Evolutionary conservation across 1,139 yeast species (phyloP).

Genomic region (Magnusiomyces paraingens): DNA sequence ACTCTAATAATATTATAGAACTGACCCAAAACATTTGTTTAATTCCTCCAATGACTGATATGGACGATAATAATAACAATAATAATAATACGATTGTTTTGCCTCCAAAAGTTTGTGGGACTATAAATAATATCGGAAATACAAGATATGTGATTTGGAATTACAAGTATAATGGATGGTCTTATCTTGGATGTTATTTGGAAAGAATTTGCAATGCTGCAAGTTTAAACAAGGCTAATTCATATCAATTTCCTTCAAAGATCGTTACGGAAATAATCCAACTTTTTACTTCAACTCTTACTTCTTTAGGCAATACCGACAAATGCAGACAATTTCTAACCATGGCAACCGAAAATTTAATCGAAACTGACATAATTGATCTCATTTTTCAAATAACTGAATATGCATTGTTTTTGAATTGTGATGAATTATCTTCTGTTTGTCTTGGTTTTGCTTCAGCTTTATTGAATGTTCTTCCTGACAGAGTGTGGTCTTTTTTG

Average conservation of each 20-base stretch:
- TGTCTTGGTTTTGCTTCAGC: conserved; percentile 48
- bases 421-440: conserved; percentile 42
- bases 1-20: conserved; percentile 34
- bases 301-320: conserved; percentile 29
- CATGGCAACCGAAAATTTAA: conserved; percentile 52
- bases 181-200: conserved; percentile 67
- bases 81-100: conserved; percentile 26
- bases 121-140: conserved; percentile 39
- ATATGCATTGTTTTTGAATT: conserved; percentile 54
- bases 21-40: conserved; percentile 38
- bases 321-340: conserved; percentile 41
- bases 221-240: neutral
- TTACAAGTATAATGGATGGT: conserved; percentile 79
- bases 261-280: neutral
- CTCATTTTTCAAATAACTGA: conserved; percentile 61
- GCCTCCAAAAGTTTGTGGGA: conserved; percentile 62
- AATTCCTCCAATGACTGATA: conserved; percentile 33
- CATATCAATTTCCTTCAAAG: neutral
- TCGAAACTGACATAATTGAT: conserved; percentile 64
- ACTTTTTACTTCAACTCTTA: neutral
- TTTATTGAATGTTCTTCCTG: conserved; percentile 46
- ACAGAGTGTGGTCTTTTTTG: conserved; percentile 74
- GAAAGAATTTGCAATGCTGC: conserved; percentile 42
- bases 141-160: conserved; percentile 56
- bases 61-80: neutral